Conservation (phyloP, 2,329 filamentous ascomycete species). For the Chalara sp. region DNA sequence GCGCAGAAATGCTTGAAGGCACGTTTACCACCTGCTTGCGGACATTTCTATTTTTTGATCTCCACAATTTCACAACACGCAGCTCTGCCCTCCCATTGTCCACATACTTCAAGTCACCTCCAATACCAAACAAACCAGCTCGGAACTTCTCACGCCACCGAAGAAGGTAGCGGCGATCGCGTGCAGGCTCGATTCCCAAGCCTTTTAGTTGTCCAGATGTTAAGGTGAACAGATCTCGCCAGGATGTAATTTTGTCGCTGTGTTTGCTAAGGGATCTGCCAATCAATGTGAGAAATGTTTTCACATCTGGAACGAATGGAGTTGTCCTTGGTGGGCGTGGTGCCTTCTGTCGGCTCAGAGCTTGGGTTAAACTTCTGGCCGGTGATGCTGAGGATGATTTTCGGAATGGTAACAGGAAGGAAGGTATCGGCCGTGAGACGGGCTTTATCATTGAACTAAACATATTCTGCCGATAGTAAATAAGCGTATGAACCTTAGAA, state of each 20-base stretch:
- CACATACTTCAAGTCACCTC: constrained; percentile 74
- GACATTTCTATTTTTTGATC: constrained; percentile 34
- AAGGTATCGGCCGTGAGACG: constrained; percentile 22
- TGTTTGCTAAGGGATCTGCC: constrained; percentile 80
- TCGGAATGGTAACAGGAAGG: constrained; percentile 24
- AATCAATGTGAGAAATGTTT: constrained; percentile 84
- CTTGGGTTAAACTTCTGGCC: constrained; percentile 16
- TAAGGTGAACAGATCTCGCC: constrained; percentile 84
- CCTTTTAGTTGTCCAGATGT: constrained; percentile 72
- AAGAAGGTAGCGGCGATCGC: constrained; percentile 75
- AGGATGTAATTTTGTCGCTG: constrained; percentile 78
- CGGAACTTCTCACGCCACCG: constrained; percentile 84
- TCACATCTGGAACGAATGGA: constrained; percentile 77
- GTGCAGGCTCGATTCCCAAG: constrained; percentile 79
- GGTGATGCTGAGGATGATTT: constrained; percentile 7
- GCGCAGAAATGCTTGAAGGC: constrained; percentile 34
- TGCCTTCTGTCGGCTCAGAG: too few relatives aligned
- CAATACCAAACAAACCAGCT: constrained; percentile 69
- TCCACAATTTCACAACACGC: constrained; percentile 35
- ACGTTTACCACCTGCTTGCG: constrained; percentile 52
- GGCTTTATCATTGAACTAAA: constrained; percentile 20
- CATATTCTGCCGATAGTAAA: neutral
- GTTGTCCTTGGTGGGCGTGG: constrained; percentile 57
- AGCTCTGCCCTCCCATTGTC: constrained; percentile 46
- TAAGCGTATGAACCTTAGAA: too few relatives aligned